Conservation (phyloP, 108 stramenopile genomes). For the Nitzschia putrida region DNA sequence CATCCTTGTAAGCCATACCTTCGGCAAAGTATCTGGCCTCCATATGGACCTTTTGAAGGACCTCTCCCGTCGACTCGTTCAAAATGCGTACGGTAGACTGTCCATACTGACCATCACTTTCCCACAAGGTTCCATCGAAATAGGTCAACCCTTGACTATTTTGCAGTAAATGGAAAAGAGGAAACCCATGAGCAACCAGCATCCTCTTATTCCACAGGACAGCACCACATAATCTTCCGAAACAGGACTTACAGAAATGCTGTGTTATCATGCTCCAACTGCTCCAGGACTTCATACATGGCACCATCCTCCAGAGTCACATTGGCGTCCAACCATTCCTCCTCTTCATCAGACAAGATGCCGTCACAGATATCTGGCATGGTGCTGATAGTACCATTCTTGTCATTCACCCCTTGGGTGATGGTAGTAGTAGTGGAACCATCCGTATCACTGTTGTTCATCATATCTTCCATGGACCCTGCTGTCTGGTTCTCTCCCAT, state of each 20-base stretch:
- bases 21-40: slow-evolving; percentile 67
- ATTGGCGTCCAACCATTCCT: slow-evolving; percentile 5
- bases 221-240: not conserved
- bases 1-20: slow-evolving; percentile 65
- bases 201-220: not conserved
- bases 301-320: slow-evolving; percentile 41
- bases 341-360: not conserved
- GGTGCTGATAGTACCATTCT: too few relatives aligned
- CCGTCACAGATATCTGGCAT: not conserved
- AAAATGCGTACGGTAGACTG: slow-evolving; percentile 65
- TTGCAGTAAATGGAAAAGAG: not conserved
- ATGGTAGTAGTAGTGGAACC: too few relatives aligned
- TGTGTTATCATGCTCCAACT: slow-evolving; percentile 55
- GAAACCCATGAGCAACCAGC: not conserved
- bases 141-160: slow-evolving; percentile 81
- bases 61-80: slow-evolving; percentile 63
- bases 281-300: slow-evolving; percentile 58
- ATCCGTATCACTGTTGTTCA: too few relatives aligned
- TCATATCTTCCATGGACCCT: too few relatives aligned
- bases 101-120: slow-evolving; percentile 72
- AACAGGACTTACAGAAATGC: slow-evolving; percentile 81
- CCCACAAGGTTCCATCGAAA: slow-evolving; percentile 61
- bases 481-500: too few relatives aligned
- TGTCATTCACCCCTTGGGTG: too few relatives aligned
- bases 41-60: slow-evolving; percentile 48